Evolutionary conservation across 2,329 filamentous ascomycete species (phyloP), one percentile per base, ranked within the genome.

Genomic region (Dendrostoma leiphaemia): DNA sequence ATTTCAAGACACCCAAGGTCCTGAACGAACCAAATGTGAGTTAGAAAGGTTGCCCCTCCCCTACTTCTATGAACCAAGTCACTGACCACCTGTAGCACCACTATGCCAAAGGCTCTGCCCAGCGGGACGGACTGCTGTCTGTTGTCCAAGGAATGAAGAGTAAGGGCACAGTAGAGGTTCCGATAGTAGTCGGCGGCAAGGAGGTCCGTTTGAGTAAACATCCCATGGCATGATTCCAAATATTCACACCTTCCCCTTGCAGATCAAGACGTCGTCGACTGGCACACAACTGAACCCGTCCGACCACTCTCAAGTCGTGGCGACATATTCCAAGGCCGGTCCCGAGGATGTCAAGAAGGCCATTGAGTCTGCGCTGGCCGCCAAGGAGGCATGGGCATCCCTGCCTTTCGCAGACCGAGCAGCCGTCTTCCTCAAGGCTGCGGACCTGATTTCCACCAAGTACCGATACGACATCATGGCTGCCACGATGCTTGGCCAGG

Each of bases 381-480:
- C 92, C 45, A 94, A 95, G 75, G 79, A 85, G 51, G 82, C 84
- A 29, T 99, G 94, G 93, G 91, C 93, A 66, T 79, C 82, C 5
- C 79, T 95, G 17, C 90, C 93, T 13, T 97, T 97, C 67, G 84
- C 89, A 45, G 93, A 97, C 73, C 85, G 93, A 51, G 93, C 93
- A 12, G 89, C 92, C 53, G 82, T 99, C 67, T 97, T 97, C 77
- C 83, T 97, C 66, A 97, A 97, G 80, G 93, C 94, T 3, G 93
- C 93, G 31, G 92, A 97, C 69, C 79, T 99, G 59, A 84, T 99
- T 62, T 79, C 89, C 51, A 89, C 83, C 60, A 97, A 97, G 76
- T 97, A 99, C 75, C 84, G 94, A 68, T 97, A 96, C 74, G 91
- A 97, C 53, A 84, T 99, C 64, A 96, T 97, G 89, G 93, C 94